Conservation (phyloP, 305 asterid species). For the Solanum hybrid region DNA sequence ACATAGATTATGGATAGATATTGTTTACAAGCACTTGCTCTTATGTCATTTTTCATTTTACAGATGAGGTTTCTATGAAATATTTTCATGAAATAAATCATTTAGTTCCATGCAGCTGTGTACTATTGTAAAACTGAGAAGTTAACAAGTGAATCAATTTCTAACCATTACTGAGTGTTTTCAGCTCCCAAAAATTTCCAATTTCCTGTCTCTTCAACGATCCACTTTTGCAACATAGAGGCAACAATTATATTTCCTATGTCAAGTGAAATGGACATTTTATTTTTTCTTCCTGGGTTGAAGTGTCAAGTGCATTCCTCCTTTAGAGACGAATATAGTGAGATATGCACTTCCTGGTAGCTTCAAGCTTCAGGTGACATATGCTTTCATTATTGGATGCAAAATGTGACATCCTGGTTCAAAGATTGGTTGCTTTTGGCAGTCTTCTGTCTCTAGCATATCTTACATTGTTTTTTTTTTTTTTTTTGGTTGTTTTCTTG, state of each 20-base stretch:
- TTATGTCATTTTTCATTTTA: background rate
- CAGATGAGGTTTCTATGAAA: background rate
- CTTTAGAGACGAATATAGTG: background rate
- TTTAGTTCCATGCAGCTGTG: background rate
- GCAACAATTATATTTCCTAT: background rate
- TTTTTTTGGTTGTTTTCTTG: background rate
- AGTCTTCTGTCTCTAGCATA: background rate
- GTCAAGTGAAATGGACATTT: background rate
- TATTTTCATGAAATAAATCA: conserved; percentile 4
- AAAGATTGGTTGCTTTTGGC: background rate
- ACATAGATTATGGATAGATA: background rate
- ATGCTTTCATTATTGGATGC: conserved; percentile 1
- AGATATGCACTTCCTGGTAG: background rate
- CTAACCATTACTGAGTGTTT: background rate
- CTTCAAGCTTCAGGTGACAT: background rate
- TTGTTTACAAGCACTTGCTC: background rate
- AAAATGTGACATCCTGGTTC: background rate
- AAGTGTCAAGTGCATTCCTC: background rate
- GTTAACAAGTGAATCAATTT: background rate
- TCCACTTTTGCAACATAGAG: background rate
- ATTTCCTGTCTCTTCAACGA: background rate
- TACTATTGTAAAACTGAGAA: background rate
- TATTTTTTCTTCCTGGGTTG: background rate
- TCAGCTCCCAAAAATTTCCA: background rate
- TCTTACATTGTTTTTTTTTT: background rate